Conservation (phyloP, 75 land plant genomes). For the Gnetum montanum region DNA sequence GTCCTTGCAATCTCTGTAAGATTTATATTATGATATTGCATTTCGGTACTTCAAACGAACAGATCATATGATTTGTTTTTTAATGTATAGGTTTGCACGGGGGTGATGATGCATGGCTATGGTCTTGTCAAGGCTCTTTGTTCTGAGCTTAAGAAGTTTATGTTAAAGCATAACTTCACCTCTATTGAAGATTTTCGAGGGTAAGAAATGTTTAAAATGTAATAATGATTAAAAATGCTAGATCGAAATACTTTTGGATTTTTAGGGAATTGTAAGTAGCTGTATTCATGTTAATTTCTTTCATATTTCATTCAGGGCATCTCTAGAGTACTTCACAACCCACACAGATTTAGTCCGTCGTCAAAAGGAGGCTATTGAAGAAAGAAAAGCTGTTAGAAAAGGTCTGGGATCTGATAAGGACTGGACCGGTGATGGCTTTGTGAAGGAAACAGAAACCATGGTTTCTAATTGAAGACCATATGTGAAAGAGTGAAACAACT, state of each 20-base stretch:
- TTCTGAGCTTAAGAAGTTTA: slow-evolving; percentile 81
- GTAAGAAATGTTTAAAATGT: too few relatives aligned
- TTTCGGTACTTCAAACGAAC: not conserved
- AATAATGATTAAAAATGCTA: too few relatives aligned
- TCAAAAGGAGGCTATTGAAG: slow-evolving; percentile 71
- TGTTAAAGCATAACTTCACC: slow-evolving; percentile 85
- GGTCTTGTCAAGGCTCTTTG: slow-evolving; percentile 78
- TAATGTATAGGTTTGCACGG: slow-evolving; percentile 86
- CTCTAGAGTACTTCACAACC: slow-evolving; percentile 87
- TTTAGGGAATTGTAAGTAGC: too few relatives aligned
- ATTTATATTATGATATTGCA: too few relatives aligned
- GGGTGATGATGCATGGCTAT: slow-evolving; percentile 99
- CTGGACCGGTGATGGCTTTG: slow-evolving; percentile 99
- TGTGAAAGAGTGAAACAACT: not conserved
- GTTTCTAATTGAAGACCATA: slow-evolving; percentile 59
- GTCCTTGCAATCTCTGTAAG: too few relatives aligned
- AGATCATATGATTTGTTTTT: not conserved
- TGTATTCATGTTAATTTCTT: slow-evolving; percentile 3
- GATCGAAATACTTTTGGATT: too few relatives aligned
- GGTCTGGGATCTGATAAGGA: slow-evolving; percentile 91
- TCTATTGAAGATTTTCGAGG: slow-evolving; percentile 94
- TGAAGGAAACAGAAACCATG: slow-evolving; percentile 92
- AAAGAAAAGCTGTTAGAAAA: slow-evolving; percentile 54
- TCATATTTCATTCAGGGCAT: slow-evolving; percentile 64
- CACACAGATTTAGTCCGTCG: slow-evolving; percentile 83